phyloP scores from a whole-genome alignment of 805 yeast species.

The Geotrichum ghanense region DNA sequence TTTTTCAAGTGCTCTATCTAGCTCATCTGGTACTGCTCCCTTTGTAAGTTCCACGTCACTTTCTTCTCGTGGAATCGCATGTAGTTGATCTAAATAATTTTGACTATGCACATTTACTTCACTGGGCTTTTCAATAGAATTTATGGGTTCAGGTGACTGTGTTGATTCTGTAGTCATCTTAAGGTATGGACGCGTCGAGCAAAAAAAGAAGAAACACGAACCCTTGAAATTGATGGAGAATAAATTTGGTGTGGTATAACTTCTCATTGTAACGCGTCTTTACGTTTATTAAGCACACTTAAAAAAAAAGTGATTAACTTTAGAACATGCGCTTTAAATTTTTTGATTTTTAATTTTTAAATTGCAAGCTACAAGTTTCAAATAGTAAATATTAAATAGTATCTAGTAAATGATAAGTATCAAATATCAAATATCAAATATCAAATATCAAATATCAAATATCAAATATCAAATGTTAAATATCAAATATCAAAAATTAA shows the following conservation, averaged over 20 bases:
- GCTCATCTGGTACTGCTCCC: neutral
- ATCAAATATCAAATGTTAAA: too few relatives aligned
- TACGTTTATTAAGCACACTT: neutral
- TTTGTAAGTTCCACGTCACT: neutral
- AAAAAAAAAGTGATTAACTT: neutral
- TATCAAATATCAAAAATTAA: too few relatives aligned
- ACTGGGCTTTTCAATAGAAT: neutral
- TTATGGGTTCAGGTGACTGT: neutral
- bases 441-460: too few relatives aligned
- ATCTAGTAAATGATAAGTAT: too few relatives aligned
- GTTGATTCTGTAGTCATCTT: neutral
- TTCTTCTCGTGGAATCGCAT: neutral
- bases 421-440: too few relatives aligned
- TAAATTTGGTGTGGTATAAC: too few relatives aligned
- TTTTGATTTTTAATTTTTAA: neutral
- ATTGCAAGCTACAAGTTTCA: too few relatives aligned
- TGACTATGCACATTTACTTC: conserved; percentile 1
- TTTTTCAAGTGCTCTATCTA: neutral
- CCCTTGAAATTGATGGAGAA: neutral
- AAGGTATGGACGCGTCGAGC: neutral
- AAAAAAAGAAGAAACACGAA: too few relatives aligned
- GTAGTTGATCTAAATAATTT: neutral
- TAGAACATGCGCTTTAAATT: neutral
- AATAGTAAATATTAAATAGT: too few relatives aligned
- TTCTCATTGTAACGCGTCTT: neutral